Evolutionary conservation across 2,329 filamentous ascomycete genomes (phyloP).

Genomic region (Cryphonectria radicalis): DNA sequence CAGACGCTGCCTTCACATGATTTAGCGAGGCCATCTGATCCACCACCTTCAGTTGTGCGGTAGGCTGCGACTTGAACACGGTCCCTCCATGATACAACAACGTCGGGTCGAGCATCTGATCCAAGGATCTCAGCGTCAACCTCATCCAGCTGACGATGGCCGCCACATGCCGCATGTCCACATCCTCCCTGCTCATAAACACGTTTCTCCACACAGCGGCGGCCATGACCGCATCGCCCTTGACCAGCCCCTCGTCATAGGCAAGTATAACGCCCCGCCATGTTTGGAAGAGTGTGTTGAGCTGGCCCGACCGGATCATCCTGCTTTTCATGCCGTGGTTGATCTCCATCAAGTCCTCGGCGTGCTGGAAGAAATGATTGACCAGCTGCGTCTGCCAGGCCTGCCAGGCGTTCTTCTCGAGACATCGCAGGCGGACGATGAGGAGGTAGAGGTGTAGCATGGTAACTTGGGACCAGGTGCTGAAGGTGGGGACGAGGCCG

Average conservation of each 20-base stretch:
- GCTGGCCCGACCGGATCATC: constrained; percentile 64
- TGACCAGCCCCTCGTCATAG: constrained; percentile 80
- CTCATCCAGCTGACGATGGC: constrained; percentile 63
- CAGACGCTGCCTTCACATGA: constrained; percentile 37
- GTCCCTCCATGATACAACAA: constrained; percentile 38
- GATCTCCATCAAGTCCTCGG: constrained; percentile 81
- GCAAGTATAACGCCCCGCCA: constrained; percentile 87
- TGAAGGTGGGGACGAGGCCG: constrained; percentile 83
- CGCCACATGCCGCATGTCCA: constrained; percentile 55
- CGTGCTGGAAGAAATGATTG: constrained; percentile 93
- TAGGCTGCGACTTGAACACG: constrained; percentile 50
- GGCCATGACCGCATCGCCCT: constrained; percentile 77
- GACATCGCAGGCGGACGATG: constrained; percentile 78
- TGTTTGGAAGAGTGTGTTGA: constrained; percentile 90
- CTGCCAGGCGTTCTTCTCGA: constrained; percentile 70
- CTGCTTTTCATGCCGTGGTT: constrained; percentile 72
- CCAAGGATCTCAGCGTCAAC: constrained; percentile 50
- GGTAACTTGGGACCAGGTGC: constrained; percentile 93
- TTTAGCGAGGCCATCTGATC: constrained; percentile 46
- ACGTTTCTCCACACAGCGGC: constrained; percentile 92
- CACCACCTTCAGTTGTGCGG: constrained; percentile 43
- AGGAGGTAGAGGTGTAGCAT: constrained; percentile 96
- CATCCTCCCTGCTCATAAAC: constrained; percentile 69
- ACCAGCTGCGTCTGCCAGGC: constrained; percentile 88
- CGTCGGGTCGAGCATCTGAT: constrained; percentile 52